Percentiles rank a stretch among this genome's conserved stretches.
phyloP scores from a whole-genome alignment of 2,329 filamentous ascomycete species.

The Curvularia sp. region DNA sequence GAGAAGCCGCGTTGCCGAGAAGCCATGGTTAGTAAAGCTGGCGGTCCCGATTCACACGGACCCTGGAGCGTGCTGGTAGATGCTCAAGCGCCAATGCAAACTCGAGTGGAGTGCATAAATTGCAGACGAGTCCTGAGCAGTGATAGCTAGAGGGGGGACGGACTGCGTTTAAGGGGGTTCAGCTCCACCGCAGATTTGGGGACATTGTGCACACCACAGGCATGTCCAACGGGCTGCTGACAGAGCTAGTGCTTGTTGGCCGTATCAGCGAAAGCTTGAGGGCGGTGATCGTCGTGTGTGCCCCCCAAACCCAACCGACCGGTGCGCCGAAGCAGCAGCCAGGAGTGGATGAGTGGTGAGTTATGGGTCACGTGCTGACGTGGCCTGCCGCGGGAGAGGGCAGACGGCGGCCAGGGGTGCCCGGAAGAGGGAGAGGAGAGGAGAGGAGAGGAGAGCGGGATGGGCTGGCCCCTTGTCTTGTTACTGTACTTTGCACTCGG shows the following conservation, averaged over 20 bases:
- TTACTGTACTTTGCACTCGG: background rate
- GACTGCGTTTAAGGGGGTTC: slow-evolving; percentile 28
- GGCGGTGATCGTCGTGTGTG: slow-evolving; percentile 7
- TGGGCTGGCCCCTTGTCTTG: background rate
- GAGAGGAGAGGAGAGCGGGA: too few species aligned
- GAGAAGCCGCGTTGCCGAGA: slow-evolving; percentile 34
- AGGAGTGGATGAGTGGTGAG: background rate
- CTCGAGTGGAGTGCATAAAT: slow-evolving; percentile 15
- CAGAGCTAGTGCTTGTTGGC: slow-evolving; percentile 26
- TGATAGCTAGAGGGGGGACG: slow-evolving; percentile 7
- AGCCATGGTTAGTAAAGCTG: slow-evolving; percentile 31
- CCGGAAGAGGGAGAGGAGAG: slow-evolving; percentile 2
- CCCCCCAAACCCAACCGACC: slow-evolving; percentile 15
- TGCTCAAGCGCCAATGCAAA: slow-evolving; percentile 13
- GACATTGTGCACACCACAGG: slow-evolving; percentile 11
- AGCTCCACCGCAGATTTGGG: slow-evolving; percentile 15
- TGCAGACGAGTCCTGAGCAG: slow-evolving; percentile 23
- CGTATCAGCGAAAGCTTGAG: slow-evolving; percentile 33
- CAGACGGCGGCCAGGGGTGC: slow-evolving; percentile 22
- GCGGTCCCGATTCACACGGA: slow-evolving; percentile 15
- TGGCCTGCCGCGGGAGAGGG: slow-evolving; percentile 18
- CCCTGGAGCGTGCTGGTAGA: background rate
- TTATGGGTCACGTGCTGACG: slow-evolving; percentile 19
- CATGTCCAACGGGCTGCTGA: slow-evolving; percentile 7
- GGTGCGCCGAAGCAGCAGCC: slow-evolving; percentile 17